phyloP scores from a whole-genome alignment of 2,329 filamentous ascomycete species.

The Cercospora sp. region DNA sequence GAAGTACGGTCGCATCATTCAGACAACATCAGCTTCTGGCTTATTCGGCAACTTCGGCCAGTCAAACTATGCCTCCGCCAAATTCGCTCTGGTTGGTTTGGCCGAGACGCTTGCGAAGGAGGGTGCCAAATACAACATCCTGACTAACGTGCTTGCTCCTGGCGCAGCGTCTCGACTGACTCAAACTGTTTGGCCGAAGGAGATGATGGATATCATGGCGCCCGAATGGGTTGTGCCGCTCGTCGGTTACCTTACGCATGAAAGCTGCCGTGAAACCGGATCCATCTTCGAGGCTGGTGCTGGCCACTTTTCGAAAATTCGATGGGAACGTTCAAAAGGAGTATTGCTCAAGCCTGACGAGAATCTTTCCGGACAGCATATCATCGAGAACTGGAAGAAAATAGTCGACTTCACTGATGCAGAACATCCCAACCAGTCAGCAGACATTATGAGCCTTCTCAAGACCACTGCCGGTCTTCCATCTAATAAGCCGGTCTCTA shows the following conservation, averaged over 20 bases:
- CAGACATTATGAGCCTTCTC: conserved; percentile 76
- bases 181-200: conserved; percentile 86
- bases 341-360: conserved; percentile 85
- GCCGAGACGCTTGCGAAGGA: conserved; percentile 96
- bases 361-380: conserved; percentile 58
- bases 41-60: conserved; percentile 99
- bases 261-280: conserved; percentile 76
- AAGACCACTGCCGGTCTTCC: conserved; percentile 92
- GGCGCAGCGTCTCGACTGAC: conserved; percentile 94
- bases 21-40: conserved; percentile 92
- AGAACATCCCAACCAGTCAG: conserved; percentile 77
- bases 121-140: conserved; percentile 93
- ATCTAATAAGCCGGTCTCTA: conserved; percentile 94
- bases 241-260: conserved; percentile 82
- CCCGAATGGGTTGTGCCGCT: conserved; percentile 93
- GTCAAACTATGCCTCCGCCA: conserved; percentile 93
- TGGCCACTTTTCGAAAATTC: conserved; percentile 84
- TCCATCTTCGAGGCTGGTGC: conserved; percentile 90
- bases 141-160: conserved; percentile 90
- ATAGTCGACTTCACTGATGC: conserved; percentile 69
- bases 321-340: conserved; percentile 89
- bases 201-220: conserved; percentile 78
- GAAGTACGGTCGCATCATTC: conserved; percentile 92
- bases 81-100: conserved; percentile 91
- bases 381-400: conserved; percentile 67